A percentile compares a stretch with the other conserved stretches of the same genome.
Evolutionary conservation across 148 eudicot genomes (phyloP).

Genomic region (Fagopyrum tataricum): DNA sequence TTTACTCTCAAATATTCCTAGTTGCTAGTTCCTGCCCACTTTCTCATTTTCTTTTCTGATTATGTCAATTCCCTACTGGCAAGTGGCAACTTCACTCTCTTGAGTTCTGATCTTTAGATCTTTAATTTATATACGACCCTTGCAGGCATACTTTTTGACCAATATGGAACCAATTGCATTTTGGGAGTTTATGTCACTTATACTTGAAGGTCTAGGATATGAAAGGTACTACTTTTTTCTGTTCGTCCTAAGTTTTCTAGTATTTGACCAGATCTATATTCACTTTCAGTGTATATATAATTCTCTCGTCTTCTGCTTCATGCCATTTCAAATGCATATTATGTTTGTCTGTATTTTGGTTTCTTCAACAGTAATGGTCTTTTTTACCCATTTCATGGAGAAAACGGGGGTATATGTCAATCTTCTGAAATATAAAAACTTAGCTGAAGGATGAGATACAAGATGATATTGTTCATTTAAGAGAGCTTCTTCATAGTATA

Average conservation of each 20-base stretch:
- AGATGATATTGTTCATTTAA: conserved; percentile 3
- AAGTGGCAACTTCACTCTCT: not conserved
- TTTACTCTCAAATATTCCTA: not conserved
- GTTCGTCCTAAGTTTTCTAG: not conserved
- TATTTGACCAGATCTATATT: not conserved
- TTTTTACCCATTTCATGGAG: not conserved
- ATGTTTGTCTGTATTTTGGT: not conserved
- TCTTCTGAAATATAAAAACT: not conserved
- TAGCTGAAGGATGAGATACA: not conserved
- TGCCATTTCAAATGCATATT: not conserved
- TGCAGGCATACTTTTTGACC: conserved; percentile 92
- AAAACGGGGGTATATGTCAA: not conserved
- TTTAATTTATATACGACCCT: conserved; percentile 1
- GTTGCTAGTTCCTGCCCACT: not conserved
- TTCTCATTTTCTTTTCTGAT: not conserved
- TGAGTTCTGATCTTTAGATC: not conserved
- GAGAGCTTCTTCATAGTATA: not conserved
- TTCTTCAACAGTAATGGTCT: not conserved
- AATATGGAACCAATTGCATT: conserved; percentile 89
- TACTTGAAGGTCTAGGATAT: conserved; percentile 95
- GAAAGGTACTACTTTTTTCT: conserved; percentile 48
- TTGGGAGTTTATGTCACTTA: conserved; percentile 89
- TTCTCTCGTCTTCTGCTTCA: not conserved
- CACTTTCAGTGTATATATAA: not conserved
- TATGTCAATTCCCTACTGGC: not conserved